These are phyloP conservation scores for Alternaria brassicae DNA, from an alignment of 2,329 filamentous ascomycete species.

Conservation along the genomic window DNA sequence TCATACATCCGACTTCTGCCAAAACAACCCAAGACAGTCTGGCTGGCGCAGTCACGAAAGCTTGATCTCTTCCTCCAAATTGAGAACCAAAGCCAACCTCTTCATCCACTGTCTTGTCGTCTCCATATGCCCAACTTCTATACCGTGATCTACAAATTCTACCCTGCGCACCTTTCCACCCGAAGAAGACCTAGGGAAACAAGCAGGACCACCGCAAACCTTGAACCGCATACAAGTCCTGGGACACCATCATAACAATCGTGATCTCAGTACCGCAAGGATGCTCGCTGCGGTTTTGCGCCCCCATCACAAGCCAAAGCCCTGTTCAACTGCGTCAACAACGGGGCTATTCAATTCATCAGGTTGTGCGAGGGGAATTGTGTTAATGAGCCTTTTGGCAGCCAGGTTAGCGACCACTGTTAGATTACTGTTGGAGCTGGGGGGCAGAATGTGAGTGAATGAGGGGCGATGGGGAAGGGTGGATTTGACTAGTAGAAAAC, in stretches of 20 bases:
- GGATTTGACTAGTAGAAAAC: too few relatives aligned
- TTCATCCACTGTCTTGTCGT: not conserved
- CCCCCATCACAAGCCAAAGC: not conserved
- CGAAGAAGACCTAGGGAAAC: not conserved
- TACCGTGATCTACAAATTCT: not conserved
- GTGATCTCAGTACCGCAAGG: not conserved
- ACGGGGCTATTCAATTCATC: not conserved
- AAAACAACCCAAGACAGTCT: not conserved
- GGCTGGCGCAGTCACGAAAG: not conserved
- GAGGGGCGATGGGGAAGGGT: not conserved
- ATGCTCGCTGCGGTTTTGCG: not conserved
- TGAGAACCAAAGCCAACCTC: not conserved
- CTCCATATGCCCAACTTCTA: not conserved
- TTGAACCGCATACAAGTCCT: fast-evolving
- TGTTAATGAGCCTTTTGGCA: not conserved
- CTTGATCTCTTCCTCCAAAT: not conserved
- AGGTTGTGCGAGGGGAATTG: not conserved
- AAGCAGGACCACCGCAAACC: not conserved
- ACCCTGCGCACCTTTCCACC: not conserved
- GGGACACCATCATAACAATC: not conserved
- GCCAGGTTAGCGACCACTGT: constrained; percentile 4
- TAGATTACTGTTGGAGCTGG: not conserved
- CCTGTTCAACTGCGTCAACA: constrained; percentile 1
- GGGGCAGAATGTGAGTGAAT: not conserved
- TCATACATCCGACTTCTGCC: not conserved